phyloP scores from a whole-genome alignment of 192 early-diverging fungal species.

The Umbelopsis sp. region DNA sequence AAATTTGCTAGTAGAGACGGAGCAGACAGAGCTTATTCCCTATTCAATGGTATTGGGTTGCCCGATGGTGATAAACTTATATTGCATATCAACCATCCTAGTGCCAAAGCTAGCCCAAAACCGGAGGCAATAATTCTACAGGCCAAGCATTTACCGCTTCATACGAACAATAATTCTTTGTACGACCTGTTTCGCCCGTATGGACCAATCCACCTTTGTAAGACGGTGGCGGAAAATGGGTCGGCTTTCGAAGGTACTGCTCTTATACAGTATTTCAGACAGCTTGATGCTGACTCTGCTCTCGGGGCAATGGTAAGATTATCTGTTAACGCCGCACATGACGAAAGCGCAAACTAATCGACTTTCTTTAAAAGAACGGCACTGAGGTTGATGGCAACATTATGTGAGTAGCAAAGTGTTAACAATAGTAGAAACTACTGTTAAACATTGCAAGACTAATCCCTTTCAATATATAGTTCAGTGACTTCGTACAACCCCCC shows the following conservation, averaged over 20 bases:
- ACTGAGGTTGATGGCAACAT: slow-evolving; percentile 20
- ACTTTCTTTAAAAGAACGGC: slow-evolving; percentile 1
- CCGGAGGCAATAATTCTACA: slow-evolving; percentile 38
- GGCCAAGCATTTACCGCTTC: slow-evolving; percentile 34
- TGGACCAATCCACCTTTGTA: slow-evolving; percentile 46
- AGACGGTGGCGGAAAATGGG: slow-evolving; percentile 32
- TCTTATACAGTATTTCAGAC: slow-evolving; percentile 42
- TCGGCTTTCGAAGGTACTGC: slow-evolving; percentile 34
- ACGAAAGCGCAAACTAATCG: background rate
- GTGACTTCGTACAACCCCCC: slow-evolving; percentile 3
- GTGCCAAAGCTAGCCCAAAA: slow-evolving; percentile 23
- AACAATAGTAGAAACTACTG: background rate
- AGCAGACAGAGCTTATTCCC: slow-evolving; percentile 49
- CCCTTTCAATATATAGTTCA: background rate
- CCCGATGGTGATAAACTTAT: slow-evolving; percentile 25
- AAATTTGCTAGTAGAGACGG: slow-evolving; percentile 33
- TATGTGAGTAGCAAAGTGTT: slow-evolving; percentile 23
- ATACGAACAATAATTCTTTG: slow-evolving; percentile 31
- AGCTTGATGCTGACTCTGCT: slow-evolving; percentile 34
- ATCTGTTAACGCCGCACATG: background rate
- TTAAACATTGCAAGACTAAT: background rate
- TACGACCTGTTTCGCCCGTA: slow-evolving; percentile 45
- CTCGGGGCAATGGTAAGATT: slow-evolving; percentile 36
- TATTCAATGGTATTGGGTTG: slow-evolving; percentile 37
- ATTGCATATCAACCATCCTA: slow-evolving; percentile 32